A percentile compares a stretch with the other conserved stretches of the same genome.
These are phyloP conservation scores for Biscogniauxia mediterranea DNA, from an alignment of 2,329 filamentous ascomycete genomes.

Conservation along the genomic window DNA sequence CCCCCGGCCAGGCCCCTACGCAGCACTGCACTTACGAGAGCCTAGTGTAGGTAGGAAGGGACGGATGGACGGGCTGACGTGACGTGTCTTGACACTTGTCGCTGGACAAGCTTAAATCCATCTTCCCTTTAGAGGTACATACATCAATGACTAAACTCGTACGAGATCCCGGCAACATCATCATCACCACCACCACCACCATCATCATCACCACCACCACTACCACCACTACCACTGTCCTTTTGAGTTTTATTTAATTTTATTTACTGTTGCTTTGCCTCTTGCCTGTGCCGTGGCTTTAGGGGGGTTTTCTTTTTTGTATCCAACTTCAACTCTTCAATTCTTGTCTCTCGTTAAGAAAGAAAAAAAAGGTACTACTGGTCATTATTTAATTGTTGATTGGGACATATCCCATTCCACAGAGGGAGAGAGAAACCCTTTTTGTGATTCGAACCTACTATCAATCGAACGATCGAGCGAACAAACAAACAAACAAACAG, in stretches of 20 bases:
- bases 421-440: background rate
- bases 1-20: constrained; percentile 3
- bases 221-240: background rate
- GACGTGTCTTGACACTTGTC: constrained; percentile 19
- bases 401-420: background rate
- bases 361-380: background rate
- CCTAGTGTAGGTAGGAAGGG: background rate
- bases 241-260: background rate
- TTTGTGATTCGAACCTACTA: background rate
- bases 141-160: background rate
- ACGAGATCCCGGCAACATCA: too few species aligned
- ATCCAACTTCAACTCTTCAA: background rate
- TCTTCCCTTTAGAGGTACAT: background rate
- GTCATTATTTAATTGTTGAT: background rate
- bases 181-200: background rate
- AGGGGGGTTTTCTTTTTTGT: background rate
- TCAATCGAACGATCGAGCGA: background rate
- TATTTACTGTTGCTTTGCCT: background rate
- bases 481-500: too few species aligned
- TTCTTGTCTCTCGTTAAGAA: background rate
- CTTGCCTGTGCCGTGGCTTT: background rate
- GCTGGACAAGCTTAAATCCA: constrained; percentile 3
- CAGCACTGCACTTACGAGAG: background rate
- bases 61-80: constrained; percentile 11
- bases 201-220: background rate